Conservation (phyloP, 257 asterid genomes). For the Solanum acaule region DNA sequence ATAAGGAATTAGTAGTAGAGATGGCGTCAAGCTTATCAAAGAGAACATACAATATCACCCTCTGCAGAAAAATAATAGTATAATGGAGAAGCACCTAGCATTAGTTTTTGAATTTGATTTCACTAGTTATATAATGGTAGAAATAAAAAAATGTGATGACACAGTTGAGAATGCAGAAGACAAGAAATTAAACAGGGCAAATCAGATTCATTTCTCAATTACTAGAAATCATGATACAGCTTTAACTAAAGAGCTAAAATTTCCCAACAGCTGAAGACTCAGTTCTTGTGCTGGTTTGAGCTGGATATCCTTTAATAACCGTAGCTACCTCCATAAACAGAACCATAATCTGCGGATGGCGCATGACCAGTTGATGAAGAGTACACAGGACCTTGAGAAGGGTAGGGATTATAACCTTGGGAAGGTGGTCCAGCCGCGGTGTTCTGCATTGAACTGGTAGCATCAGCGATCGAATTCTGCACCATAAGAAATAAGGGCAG, state of each 20-base stretch:
- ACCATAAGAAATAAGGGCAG: neutral
- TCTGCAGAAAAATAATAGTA: neutral
- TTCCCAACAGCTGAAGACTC: neutral
- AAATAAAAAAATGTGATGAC: neutral
- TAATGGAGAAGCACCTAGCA: neutral
- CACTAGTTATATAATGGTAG: neutral
- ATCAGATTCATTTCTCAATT: neutral
- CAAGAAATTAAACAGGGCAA: neutral
- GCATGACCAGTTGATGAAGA: conserved; percentile 33
- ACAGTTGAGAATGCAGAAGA: neutral
- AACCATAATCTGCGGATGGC: conserved; percentile 48
- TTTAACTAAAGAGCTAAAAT: neutral
- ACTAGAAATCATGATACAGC: neutral
- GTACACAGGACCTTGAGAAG: conserved; percentile 41
- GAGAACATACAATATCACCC: neutral
- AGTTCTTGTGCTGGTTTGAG: neutral
- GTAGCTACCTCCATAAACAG: conserved; percentile 42
- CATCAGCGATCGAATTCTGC: conserved; percentile 74
- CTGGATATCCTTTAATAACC: conserved; percentile 34
- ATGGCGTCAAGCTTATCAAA: neutral
- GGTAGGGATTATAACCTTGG: conserved; percentile 57
- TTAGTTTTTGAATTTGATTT: neutral
- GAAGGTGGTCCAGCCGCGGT: conserved; percentile 31
- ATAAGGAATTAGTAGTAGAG: neutral
- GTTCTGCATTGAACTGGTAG: conserved; percentile 32